Conservation (phyloP, 2,329 filamentous ascomycete species). For the Colletotrichum liriopes region DNA sequence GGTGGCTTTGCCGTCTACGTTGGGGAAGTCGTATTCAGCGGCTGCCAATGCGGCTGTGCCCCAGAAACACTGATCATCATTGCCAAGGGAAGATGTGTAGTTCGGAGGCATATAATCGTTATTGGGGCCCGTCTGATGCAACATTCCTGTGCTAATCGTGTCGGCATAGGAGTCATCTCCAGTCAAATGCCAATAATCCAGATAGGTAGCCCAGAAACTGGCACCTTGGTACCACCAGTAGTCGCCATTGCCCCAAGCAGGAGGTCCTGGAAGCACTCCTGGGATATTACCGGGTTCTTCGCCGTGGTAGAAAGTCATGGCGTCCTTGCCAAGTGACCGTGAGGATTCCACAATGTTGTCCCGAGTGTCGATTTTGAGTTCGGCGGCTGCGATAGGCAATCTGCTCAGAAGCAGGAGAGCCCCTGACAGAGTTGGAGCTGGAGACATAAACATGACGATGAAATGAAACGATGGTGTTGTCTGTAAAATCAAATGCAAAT, state of each 20-base stretch:
- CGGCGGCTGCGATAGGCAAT: neutral
- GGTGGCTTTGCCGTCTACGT: conserved; percentile 58
- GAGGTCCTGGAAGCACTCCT: conserved; percentile 50
- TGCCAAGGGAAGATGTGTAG: conserved; percentile 62
- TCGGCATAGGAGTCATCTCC: conserved; percentile 68
- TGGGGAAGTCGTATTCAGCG: conserved; percentile 68
- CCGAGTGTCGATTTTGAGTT: conserved; percentile 26
- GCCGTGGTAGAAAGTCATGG: conserved; percentile 52
- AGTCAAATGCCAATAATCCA: conserved; percentile 59
- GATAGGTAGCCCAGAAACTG: conserved; percentile 51
- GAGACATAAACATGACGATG: neutral
- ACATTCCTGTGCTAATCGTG: conserved; percentile 60
- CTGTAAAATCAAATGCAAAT: neutral
- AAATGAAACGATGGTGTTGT: neutral
- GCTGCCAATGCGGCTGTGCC: conserved; percentile 70
- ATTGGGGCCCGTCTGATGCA: conserved; percentile 63
- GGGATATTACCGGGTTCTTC: conserved; percentile 49
- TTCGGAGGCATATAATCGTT: conserved; percentile 66
- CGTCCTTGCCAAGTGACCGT: conserved; percentile 48
- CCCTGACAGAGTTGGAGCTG: neutral
- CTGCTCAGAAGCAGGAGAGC: conserved; percentile 3
- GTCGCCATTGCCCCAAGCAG: conserved; percentile 47
- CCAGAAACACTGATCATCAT: conserved; percentile 76
- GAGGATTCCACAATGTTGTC: conserved; percentile 45
- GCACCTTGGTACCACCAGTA: conserved; percentile 56